phyloP scores from a whole-genome alignment of 805 yeast genomes.

The Lachancea mirantina region DNA sequence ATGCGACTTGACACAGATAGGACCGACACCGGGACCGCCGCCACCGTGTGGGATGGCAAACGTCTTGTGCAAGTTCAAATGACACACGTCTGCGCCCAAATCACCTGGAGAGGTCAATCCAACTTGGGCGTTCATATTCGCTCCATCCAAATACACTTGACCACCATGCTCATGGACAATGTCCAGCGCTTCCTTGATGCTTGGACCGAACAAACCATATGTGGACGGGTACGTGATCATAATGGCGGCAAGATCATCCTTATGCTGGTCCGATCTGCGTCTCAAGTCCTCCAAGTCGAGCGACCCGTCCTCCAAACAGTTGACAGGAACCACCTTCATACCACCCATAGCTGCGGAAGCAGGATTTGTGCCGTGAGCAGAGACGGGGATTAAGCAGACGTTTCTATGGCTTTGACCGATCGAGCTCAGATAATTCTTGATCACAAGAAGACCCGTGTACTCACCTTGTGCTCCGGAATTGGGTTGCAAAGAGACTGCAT shows the following conservation, averaged over 20 bases:
- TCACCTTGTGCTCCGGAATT: slow-evolving; percentile 99
- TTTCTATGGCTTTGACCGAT: slow-evolving; percentile 69
- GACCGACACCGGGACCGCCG: slow-evolving; percentile 99
- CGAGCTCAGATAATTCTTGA: slow-evolving; percentile 64
- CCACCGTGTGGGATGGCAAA: slow-evolving; percentile 99
- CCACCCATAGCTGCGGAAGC: slow-evolving; percentile 99
- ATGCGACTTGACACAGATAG: slow-evolving; percentile 85
- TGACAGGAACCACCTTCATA: slow-evolving; percentile 84
- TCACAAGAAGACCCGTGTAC: slow-evolving; percentile 86
- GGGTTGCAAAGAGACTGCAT: slow-evolving; percentile 87
- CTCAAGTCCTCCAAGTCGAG: slow-evolving; percentile 72
- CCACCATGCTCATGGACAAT: slow-evolving; percentile 83
- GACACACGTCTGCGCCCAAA: slow-evolving; percentile 97
- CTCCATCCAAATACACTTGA: slow-evolving; percentile 96
- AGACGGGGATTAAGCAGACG: slow-evolving; percentile 89
- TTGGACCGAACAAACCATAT: slow-evolving; percentile 92
- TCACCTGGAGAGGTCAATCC: slow-evolving; percentile 97
- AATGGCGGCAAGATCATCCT: slow-evolving; percentile 70
- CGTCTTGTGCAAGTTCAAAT: slow-evolving; percentile 92
- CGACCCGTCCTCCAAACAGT: slow-evolving; percentile 80
- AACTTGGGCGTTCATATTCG: slow-evolving; percentile 98
- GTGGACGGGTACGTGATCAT: slow-evolving; percentile 99
- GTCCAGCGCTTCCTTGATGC: slow-evolving; percentile 78
- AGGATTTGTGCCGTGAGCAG: slow-evolving; percentile 98
- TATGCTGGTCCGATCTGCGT: slow-evolving; percentile 62